Conservation (phyloP, 192 early-diverging fungal species). For the Rhizophlyctis rosea region DNA sequence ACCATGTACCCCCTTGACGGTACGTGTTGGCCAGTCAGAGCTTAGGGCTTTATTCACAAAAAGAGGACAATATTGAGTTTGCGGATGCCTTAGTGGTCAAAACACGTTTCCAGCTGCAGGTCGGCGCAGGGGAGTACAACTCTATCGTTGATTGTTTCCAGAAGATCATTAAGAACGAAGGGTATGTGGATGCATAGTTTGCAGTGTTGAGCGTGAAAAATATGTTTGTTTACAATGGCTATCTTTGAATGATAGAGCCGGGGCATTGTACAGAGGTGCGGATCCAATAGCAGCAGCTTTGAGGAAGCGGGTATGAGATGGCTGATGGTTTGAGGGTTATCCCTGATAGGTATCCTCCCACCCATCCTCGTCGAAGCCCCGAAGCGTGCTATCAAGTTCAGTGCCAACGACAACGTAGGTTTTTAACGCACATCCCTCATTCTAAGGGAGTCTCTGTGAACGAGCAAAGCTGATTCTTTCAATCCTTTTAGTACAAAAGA, state of each 20-base stretch:
- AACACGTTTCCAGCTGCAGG: constrained; percentile 87
- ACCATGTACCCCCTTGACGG: constrained; percentile 91
- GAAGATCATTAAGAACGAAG: constrained; percentile 69
- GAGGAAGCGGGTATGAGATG: too few relatives aligned
- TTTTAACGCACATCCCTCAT: neutral
- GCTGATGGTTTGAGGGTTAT: too few relatives aligned
- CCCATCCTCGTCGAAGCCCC: constrained; percentile 98
- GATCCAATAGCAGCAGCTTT: too few relatives aligned
- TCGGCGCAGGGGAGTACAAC: constrained; percentile 60
- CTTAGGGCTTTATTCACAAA: neutral
- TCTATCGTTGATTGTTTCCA: constrained; percentile 64
- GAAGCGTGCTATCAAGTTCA: constrained; percentile 97
- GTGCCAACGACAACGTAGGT: constrained; percentile 75
- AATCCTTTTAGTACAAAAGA: constrained; percentile 47
- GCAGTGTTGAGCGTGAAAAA: neutral
- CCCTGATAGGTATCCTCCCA: constrained; percentile 92
- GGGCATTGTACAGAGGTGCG: constrained; percentile 27
- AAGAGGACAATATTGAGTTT: constrained; percentile 4
- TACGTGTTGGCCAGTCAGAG: constrained; percentile 9
- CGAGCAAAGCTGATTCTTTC: constrained; percentile 31
- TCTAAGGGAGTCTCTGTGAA: neutral
- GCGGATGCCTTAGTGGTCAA: constrained; percentile 66
- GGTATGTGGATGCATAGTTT: constrained; percentile 28
- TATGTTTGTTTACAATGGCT: constrained; percentile 5
- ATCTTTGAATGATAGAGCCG: constrained; percentile 18